Evolutionary conservation across 139 green algal species (phyloP), one percentile per base, ranked within the genome.

Genomic region (Asterochloris erici): DNA sequence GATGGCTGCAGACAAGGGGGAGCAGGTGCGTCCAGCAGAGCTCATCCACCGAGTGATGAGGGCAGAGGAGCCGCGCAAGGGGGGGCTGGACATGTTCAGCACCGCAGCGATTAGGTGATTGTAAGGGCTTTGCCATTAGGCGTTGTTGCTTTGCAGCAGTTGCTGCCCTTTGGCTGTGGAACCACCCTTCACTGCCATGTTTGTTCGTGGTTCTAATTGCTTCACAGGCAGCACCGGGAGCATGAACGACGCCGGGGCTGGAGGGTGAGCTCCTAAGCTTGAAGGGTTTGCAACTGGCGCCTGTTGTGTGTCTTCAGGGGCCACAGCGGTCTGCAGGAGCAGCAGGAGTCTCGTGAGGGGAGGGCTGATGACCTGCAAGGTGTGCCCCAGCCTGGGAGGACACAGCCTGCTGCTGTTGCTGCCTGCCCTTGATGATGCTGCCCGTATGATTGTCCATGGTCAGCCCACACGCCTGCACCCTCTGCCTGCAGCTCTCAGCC

Each of bases 1-100:
- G 76, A 61, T 80, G 11, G 76, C 76, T 26, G 76, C 76, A 80
- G 76, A 80, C 60, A 80, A 68, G 26, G 76, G 23, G 14, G 76
- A 80, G 60, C 60, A 61, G 68, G 76, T n/a, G 14, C 68, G 76
- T 69, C 60, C 68, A 26, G 23, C 23, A 17, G 76, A 80, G 76
- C 76, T 80, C 60, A 62, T 80, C 10, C 54, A 62, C 54, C 76
- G 76, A 26, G 21, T 62, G 14, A 69, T 80, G 76, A 62, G 60
- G 24, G 68, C 68, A 24, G 76, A 80, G 76, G 68, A 80, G 76
- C 38, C 76, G 10, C 0, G 19, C 11, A 17, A 28, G 10, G 24
- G 60, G 68, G 76, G 23, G 10, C 68, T 70, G 26, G 76, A 62
- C 76, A 70, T 68, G 60, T 80, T 80, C 47, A 54, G 76, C 15